Evolutionary conservation across 352 stramenopile genomes (phyloP).

Genomic region (Globisporangium iwayamae): DNA sequence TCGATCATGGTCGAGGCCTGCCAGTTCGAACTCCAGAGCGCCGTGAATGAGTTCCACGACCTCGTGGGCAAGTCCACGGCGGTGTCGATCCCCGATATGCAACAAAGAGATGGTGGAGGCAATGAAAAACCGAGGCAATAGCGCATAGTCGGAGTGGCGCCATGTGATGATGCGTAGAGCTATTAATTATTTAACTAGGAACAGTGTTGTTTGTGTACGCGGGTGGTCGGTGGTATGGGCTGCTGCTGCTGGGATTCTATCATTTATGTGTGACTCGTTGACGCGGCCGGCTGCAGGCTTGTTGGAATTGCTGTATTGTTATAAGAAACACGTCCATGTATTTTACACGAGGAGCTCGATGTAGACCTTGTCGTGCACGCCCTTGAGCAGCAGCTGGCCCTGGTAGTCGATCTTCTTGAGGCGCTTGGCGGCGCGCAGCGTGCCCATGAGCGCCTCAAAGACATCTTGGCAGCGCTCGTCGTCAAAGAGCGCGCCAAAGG

Average conservation of each 20-base stretch:
- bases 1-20: slow-evolving; percentile 64
- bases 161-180: neutral
- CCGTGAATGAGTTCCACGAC: slow-evolving; percentile 58
- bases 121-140: neutral
- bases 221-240: neutral
- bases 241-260: neutral
- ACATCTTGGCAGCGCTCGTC: slow-evolving; percentile 78
- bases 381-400: slow-evolving; percentile 82
- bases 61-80: slow-evolving; percentile 19
- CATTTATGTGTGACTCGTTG: neutral
- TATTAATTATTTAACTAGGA: slow-evolving; percentile 14
- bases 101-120: neutral
- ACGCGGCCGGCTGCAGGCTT: neutral
- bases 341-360: slow-evolving; percentile 47
- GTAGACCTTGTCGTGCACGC: slow-evolving; percentile 71
- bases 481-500: slow-evolving; percentile 80
- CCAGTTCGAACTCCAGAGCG: slow-evolving; percentile 50
- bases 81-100: neutral
- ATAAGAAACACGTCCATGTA: too few relatives aligned
- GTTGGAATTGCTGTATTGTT: neutral
- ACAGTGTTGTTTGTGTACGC: neutral
- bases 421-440: slow-evolving; percentile 73
- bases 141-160: neutral
- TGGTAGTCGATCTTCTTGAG: slow-evolving; percentile 76
- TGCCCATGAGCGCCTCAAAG: slow-evolving; percentile 82